Percentiles rank a stretch among this genome's conserved stretches.
Evolutionary conservation across 208 protist genomes (phyloP).

Genomic region (Naegleria fowleri): DNA sequence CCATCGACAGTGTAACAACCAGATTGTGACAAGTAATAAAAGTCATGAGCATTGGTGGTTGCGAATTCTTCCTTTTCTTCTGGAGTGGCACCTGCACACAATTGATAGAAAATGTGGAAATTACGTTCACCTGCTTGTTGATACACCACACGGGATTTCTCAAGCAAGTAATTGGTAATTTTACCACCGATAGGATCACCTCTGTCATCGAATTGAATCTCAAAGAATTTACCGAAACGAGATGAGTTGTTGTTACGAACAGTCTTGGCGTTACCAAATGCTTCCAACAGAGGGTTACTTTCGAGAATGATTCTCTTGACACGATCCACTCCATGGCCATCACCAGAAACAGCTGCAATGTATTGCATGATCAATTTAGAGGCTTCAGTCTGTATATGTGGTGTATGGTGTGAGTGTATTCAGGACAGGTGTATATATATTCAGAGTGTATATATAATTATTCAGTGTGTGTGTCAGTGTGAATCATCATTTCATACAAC

Average conservation of each 20-base stretch:
- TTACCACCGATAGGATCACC: slow-evolving; percentile 68
- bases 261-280: slow-evolving; percentile 83
- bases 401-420: too few relatives aligned
- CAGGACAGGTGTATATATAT: slow-evolving; percentile 6
- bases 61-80: slow-evolving; percentile 49
- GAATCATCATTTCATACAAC: too few relatives aligned
- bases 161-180: slow-evolving; percentile 76
- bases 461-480: not conserved
- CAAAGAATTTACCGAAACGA: slow-evolving; percentile 83
- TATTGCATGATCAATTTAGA: slow-evolving; percentile 92
- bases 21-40: slow-evolving; percentile 62
- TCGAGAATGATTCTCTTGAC: slow-evolving; percentile 86
- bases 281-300: slow-evolving; percentile 77
- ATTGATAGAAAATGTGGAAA: slow-evolving; percentile 92
- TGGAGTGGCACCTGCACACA: slow-evolving; percentile 56
- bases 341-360: slow-evolving; percentile 74
- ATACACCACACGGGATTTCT: slow-evolving; percentile 74
- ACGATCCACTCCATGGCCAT: slow-evolving; percentile 61
- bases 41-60: slow-evolving; percentile 49
- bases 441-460: too few relatives aligned
- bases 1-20: slow-evolving; percentile 54
- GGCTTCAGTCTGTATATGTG: slow-evolving; percentile 64
- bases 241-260: slow-evolving; percentile 82
- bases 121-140: slow-evolving; percentile 80
- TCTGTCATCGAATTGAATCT: slow-evolving; percentile 68